These are phyloP conservation scores for Pichia sporocuriosa DNA, from an alignment of 805 yeast genomes.

Conservation along the genomic window DNA sequence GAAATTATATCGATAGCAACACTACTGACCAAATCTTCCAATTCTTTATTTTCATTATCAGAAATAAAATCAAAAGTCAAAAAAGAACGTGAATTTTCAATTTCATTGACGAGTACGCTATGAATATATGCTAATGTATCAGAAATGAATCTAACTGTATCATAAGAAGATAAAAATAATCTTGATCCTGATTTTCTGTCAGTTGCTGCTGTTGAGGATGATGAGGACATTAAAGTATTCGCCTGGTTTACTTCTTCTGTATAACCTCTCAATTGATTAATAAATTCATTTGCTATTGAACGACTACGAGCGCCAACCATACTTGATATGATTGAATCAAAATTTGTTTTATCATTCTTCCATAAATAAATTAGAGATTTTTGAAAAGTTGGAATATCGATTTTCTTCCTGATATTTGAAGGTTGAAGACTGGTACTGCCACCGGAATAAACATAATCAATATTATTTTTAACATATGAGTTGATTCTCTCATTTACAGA, in stretches of 20 bases:
- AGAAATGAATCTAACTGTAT: slow-evolving; percentile 76
- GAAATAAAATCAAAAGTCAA: slow-evolving; percentile 36
- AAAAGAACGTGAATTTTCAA: slow-evolving; percentile 62
- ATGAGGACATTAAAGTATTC: slow-evolving; percentile 2
- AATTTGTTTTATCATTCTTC: slow-evolving; percentile 38
- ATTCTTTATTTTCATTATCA: slow-evolving; percentile 14
- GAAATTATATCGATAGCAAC: slow-evolving; percentile 46
- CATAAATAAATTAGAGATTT: slow-evolving; percentile 26
- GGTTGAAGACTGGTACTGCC: slow-evolving; percentile 16
- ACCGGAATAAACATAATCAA: slow-evolving; percentile 22
- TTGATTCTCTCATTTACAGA: slow-evolving; percentile 50
- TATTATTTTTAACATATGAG: slow-evolving; percentile 29
- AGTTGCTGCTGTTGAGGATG: background rate
- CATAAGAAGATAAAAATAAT: slow-evolving; percentile 60
- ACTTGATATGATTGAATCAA: slow-evolving; percentile 52
- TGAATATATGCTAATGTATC: slow-evolving; percentile 87
- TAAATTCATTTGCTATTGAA: slow-evolving; percentile 58
- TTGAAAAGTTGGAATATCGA: slow-evolving; percentile 23
- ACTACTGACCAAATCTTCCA: slow-evolving; percentile 23
- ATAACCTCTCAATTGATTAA: slow-evolving; percentile 44
- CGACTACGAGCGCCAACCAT: slow-evolving; percentile 68
- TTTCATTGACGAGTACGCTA: slow-evolving; percentile 78
- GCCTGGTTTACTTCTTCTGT: slow-evolving; percentile 15
- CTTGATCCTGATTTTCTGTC: slow-evolving; percentile 31
- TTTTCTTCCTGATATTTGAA: slow-evolving; percentile 12